Percentiles rank a stretch among this genome's conserved stretches.
Evolutionary conservation across 2,329 filamentous ascomycete genomes (phyloP).

Genomic region (Dendryphion nanum): DNA sequence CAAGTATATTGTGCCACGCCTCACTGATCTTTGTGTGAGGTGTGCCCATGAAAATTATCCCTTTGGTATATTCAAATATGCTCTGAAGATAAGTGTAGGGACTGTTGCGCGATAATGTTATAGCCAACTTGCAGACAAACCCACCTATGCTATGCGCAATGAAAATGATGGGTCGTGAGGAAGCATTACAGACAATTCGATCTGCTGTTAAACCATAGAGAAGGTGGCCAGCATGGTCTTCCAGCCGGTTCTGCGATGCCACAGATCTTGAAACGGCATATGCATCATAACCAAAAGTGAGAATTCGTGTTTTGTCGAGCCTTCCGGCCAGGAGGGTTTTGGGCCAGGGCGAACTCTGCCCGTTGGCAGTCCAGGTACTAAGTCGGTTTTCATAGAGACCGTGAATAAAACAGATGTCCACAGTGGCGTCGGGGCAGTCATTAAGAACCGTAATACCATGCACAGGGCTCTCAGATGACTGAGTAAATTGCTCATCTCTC

Average conservation of each 20-base stretch:
- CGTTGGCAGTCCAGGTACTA: conserved; percentile 3
- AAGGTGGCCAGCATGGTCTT: neutral
- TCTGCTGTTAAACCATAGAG: neutral
- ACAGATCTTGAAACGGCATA: neutral
- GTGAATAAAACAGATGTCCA: conserved; percentile 3
- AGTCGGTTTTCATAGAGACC: conserved; percentile 4
- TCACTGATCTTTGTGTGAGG: neutral
- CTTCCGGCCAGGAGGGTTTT: neutral
- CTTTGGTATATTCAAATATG: neutral
- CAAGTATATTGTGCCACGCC: neutral
- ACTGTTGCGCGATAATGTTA: neutral
- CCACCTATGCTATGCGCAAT: neutral
- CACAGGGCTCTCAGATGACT: too few relatives aligned
- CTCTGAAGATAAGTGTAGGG: neutral
- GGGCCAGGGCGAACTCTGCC: neutral
- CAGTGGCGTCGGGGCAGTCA: neutral
- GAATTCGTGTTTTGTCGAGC: neutral
- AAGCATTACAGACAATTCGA: neutral
- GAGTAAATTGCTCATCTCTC: too few relatives aligned
- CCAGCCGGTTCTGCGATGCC: neutral
- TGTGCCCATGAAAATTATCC: neutral
- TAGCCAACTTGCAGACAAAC: neutral
- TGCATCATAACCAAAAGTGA: neutral
- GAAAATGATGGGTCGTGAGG: neutral
- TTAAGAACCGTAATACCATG: too few relatives aligned